Percentiles rank a stretch among this genome's conserved stretches.
Evolutionary conservation across 306 rosid genomes (phyloP).

Genomic region (Begonia fuchsioides): DNA sequence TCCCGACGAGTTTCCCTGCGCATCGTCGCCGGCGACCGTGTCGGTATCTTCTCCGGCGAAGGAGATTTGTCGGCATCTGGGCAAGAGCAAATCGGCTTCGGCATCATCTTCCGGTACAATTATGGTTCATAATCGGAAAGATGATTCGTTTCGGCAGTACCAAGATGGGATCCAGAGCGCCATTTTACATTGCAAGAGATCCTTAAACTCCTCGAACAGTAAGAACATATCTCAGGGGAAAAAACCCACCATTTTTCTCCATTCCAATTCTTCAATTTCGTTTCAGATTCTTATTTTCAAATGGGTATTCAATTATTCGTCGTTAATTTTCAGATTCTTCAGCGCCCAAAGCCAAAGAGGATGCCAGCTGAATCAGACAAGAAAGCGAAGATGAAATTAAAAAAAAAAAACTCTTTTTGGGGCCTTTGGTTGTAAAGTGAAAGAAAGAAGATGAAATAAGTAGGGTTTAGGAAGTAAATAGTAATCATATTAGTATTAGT

Average conservation of each 20-base stretch:
- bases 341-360: not conserved
- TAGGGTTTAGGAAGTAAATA: too few species aligned
- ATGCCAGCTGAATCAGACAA: not conserved
- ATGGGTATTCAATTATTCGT: not conserved
- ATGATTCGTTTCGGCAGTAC: slow-evolving; percentile 59
- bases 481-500: too few species aligned
- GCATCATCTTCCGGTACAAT: slow-evolving; percentile 13
- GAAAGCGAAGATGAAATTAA: too few species aligned
- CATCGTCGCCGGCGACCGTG: slow-evolving; percentile 16
- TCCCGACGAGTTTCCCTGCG: not conserved
- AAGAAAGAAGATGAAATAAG: too few species aligned
- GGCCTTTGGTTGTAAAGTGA: too few species aligned
- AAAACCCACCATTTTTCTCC: not conserved
- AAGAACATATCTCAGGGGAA: not conserved
- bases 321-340: not conserved
- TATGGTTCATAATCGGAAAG: slow-evolving; percentile 36
- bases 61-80: slow-evolving; percentile 48
- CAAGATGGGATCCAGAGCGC: slow-evolving; percentile 90
- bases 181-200: slow-evolving; percentile 82
- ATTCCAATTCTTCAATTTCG: not conserved
- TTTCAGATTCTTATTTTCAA: not conserved
- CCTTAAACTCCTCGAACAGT: slow-evolving; percentile 56
- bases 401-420: too few species aligned
- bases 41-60: slow-evolving; percentile 13
- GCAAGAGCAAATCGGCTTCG: slow-evolving; percentile 61